These are phyloP conservation scores for Sugiyamaella qingdaonensis DNA, from an alignment of 805 yeast genomes.

Conservation along the genomic window DNA sequence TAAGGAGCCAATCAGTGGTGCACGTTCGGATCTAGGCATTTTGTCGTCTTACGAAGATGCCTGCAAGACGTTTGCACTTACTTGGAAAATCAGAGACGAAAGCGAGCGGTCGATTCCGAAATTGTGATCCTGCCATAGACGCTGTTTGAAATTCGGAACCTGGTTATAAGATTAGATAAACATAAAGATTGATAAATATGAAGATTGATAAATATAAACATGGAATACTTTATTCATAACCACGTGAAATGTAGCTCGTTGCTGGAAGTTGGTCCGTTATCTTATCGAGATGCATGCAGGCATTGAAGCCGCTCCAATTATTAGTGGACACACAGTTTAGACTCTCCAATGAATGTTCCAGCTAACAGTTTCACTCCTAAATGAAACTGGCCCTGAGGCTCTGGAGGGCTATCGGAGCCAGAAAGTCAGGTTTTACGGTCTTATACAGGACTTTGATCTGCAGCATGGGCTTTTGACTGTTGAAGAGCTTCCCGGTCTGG, in stretches of 20 bases:
- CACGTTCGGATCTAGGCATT: neutral
- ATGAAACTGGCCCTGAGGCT: neutral
- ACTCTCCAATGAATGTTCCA: neutral
- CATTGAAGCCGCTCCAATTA: too few relatives aligned
- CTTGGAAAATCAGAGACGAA: slow-evolving; percentile 19
- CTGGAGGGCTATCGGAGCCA: neutral
- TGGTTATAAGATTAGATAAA: too few relatives aligned
- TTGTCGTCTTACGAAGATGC: slow-evolving; percentile 18
- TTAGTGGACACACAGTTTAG: too few relatives aligned
- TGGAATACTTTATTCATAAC: too few relatives aligned
- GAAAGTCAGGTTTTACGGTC: neutral
- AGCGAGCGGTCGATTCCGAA: neutral
- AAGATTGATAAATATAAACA: too few relatives aligned
- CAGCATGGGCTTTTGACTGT: neutral
- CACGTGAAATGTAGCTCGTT: too few relatives aligned
- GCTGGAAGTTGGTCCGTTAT: too few relatives aligned
- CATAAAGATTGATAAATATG: too few relatives aligned
- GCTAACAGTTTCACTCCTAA: neutral
- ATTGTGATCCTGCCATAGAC: neutral
- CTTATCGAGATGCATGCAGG: too few relatives aligned
- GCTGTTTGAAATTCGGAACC: too few relatives aligned
- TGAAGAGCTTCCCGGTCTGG: neutral
- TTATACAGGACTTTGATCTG: neutral
- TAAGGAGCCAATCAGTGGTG: neutral
- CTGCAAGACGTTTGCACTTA: slow-evolving; percentile 17